Evolutionary conservation across 768 basidiomycete species (phyloP).

Genomic region (Podaxis rugospora): DNA sequence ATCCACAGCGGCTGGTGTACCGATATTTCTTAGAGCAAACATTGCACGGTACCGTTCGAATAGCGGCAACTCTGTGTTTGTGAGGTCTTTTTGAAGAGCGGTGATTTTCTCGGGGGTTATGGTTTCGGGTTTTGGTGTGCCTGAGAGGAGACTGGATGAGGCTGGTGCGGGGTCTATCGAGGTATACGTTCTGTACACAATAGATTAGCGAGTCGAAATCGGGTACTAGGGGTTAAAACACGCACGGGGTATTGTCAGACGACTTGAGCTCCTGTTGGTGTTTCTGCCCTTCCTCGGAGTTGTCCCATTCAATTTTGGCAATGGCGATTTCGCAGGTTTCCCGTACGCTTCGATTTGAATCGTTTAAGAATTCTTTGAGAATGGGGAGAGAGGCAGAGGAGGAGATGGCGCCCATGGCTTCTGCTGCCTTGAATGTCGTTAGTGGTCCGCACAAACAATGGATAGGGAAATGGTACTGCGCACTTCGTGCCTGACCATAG

Average conservation of each 20-base stretch:
- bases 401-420: constrained; percentile 96
- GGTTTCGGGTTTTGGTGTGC: constrained; percentile 48
- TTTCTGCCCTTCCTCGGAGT: constrained; percentile 64
- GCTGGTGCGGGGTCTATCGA: constrained; percentile 91
- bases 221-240: neutral
- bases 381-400: constrained; percentile 58
- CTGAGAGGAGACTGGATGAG: constrained; percentile 55
- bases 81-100: constrained; percentile 54
- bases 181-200: constrained; percentile 53
- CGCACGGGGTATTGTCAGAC: constrained; percentile 34
- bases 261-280: constrained; percentile 30
- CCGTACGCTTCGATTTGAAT: constrained; percentile 70
- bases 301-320: constrained; percentile 91
- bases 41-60: constrained; percentile 97
- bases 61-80: constrained; percentile 64
- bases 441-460: constrained; percentile 9
- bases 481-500: constrained; percentile 98
- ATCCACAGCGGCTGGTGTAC: constrained; percentile 77
- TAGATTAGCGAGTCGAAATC: neutral
- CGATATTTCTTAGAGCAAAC: constrained; percentile 96
- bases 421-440: constrained; percentile 69
- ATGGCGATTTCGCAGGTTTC: constrained; percentile 99
- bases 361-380: constrained; percentile 65
- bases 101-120: constrained; percentile 43
- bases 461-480: constrained; percentile 13